A percentile compares a stretch with the other conserved stretches of the same genome.
These are phyloP conservation scores for Phyllosticta citriasiana DNA, from an alignment of 2,329 filamentous ascomycete species.

Conservation along the genomic window DNA sequence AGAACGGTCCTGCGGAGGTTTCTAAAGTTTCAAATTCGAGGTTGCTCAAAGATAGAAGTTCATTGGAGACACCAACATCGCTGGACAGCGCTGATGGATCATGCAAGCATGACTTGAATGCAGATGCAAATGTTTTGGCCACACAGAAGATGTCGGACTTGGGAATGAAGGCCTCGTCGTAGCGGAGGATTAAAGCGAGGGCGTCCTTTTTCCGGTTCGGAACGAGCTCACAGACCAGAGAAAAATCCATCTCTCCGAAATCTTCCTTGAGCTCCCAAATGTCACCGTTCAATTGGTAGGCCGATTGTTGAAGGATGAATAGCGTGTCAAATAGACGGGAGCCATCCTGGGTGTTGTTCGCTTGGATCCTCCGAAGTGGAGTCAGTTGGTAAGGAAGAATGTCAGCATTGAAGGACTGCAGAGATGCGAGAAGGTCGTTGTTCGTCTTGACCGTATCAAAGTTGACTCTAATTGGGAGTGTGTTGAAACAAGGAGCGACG, in stretches of 20 bases:
- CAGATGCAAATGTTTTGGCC: conserved; percentile 20
- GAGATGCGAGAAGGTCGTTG: conserved; percentile 45
- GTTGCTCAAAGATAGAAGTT: conserved; percentile 20
- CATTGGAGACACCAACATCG: conserved; percentile 14
- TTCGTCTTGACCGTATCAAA: conserved; percentile 41
- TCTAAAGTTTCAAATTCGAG: conserved; percentile 12
- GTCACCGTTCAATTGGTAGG: conserved; percentile 31
- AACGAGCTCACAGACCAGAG: conserved; percentile 65
- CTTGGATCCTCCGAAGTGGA: conserved; percentile 62
- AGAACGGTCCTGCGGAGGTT: conserved; percentile 12
- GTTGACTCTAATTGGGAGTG: conserved; percentile 59
- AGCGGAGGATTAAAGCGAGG: conserved; percentile 54
- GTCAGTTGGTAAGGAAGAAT: conserved; percentile 63
- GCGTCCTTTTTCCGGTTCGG: conserved; percentile 45
- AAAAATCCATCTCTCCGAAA: conserved; percentile 59
- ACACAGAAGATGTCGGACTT: conserved; percentile 20
- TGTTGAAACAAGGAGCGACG: conserved; percentile 90
- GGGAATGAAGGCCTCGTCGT: conserved; percentile 23
- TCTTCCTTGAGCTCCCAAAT: conserved; percentile 45
- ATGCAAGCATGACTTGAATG: conserved; percentile 18
- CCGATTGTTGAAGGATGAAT: conserved; percentile 63
- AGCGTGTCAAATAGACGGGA: conserved; percentile 66
- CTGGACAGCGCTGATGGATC: conserved; percentile 16
- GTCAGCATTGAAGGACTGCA: conserved; percentile 54
- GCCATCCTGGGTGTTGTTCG: conserved; percentile 34